Conservation (phyloP, 257 asterid species). For the Apocynum venetum region DNA sequence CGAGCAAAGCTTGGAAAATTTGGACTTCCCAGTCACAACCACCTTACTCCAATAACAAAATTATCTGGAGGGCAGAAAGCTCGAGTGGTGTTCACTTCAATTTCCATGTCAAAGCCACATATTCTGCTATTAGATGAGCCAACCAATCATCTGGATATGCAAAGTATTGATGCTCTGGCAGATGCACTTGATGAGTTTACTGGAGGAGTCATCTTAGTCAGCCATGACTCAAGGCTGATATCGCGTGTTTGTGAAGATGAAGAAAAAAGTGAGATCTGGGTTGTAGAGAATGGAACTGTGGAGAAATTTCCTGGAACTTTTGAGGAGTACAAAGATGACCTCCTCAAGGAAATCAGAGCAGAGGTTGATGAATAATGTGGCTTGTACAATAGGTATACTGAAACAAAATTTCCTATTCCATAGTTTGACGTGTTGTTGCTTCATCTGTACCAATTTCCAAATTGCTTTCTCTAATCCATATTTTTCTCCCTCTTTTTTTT, state of each 20-base stretch:
- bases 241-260: conserved; percentile 62
- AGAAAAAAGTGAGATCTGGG: conserved; percentile 59
- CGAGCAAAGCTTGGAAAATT: conserved; percentile 71
- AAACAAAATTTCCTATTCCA: not conserved
- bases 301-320: conserved; percentile 47
- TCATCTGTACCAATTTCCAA: not conserved
- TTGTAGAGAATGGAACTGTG: conserved; percentile 61
- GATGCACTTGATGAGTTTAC: conserved; percentile 71
- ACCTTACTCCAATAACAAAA: conserved; percentile 55
- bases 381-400: not conserved
- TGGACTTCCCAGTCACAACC: conserved; percentile 75
- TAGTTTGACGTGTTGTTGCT: not conserved
- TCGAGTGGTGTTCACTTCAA: conserved; percentile 65
- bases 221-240: conserved; percentile 67
- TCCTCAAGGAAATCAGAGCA: conserved; percentile 49
- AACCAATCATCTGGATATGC: conserved; percentile 76
- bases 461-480: not conserved
- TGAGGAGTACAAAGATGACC: conserved; percentile 70
- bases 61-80: conserved; percentile 71
- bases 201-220: conserved; percentile 65
- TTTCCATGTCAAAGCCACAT: conserved; percentile 71
- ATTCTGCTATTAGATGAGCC: conserved; percentile 66
- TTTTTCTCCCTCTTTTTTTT: not conserved
- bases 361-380: conserved; percentile 51
- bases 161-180: conserved; percentile 65